A percentile compares a stretch with the other conserved stretches of the same genome.
phyloP scores from a whole-genome alignment of 495 filamentous ascomycete genomes.

The Neurospora sp. region DNA sequence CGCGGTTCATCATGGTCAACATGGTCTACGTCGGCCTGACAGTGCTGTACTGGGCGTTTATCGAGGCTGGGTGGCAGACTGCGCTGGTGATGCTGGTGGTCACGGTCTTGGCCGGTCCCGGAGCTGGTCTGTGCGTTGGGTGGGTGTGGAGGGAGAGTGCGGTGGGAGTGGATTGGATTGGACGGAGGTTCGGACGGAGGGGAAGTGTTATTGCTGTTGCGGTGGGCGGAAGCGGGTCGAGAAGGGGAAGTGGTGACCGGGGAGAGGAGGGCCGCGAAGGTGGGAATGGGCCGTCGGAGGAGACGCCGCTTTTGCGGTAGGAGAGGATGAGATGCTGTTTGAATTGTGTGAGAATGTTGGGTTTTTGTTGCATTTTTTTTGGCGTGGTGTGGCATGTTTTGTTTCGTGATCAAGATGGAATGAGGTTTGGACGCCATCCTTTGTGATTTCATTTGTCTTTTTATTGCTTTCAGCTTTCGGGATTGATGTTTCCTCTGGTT shows the following conservation, averaged over 20 bases:
- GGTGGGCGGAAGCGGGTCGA: constrained; percentile 9
- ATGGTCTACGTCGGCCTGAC: constrained; percentile 24
- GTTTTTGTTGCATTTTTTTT: background rate
- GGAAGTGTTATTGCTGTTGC: constrained; percentile 20
- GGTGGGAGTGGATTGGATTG: constrained; percentile 15
- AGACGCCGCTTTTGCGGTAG: constrained; percentile 23
- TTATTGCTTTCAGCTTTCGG: background rate
- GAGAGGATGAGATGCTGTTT: background rate
- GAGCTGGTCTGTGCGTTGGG: constrained; percentile 27
- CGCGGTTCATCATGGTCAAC: constrained; percentile 27
- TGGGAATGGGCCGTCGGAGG: constrained; percentile 8
- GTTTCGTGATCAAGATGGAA: background rate
- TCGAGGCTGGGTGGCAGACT: constrained; percentile 26
- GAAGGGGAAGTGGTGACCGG: constrained; percentile 1
- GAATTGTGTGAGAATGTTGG: background rate
- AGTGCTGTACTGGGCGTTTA: constrained; percentile 31
- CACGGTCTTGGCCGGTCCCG: constrained; percentile 25
- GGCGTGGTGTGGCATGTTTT: background rate
- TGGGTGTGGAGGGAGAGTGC: constrained; percentile 28
- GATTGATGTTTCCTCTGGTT: background rate
- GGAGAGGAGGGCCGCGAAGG: background rate
- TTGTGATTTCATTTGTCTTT: background rate
- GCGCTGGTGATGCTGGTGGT: constrained; percentile 17
- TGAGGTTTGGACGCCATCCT: background rate
- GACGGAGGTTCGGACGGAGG: background rate